Conservation (phyloP, 2,329 filamentous ascomycete species). For the Zalaria obscura region DNA sequence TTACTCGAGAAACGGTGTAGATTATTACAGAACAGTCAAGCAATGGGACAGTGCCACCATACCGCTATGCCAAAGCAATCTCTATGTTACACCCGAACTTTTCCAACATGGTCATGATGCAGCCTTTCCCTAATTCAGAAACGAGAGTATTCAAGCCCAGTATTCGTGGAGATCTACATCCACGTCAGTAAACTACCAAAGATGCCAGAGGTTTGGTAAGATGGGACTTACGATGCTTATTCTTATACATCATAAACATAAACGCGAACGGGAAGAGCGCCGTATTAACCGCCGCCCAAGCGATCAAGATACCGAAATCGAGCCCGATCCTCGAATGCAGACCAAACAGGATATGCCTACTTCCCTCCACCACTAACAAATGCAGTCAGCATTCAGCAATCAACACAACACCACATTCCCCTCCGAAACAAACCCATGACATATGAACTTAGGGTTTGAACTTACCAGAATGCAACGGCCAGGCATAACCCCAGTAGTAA, state of each 20-base stretch:
- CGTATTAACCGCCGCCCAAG: conserved; percentile 41
- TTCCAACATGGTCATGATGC: too few species aligned
- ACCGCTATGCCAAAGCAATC: too few species aligned
- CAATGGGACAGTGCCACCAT: too few species aligned
- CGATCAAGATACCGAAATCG: conserved; percentile 46
- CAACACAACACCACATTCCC: too few species aligned
- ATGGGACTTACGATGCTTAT: conserved; percentile 7
- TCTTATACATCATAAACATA: conserved; percentile 27
- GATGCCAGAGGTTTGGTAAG: too few species aligned
- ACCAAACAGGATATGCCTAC: conserved; percentile 47
- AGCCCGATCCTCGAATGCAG: conserved; percentile 43
- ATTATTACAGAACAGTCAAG: too few species aligned
- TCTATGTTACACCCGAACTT: too few species aligned
- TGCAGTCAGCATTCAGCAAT: too few species aligned
- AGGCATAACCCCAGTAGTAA: conserved; percentile 48
- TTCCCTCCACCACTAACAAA: conserved; percentile 39
- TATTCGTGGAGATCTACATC: conserved; percentile 15
- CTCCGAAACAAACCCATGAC: too few species aligned
- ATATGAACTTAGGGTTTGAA: conserved; percentile 1
- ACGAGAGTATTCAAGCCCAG: conserved; percentile 7
- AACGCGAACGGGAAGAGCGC: conserved; percentile 38
- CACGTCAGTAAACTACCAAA: too few species aligned
- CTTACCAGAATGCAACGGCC: conserved; percentile 46
- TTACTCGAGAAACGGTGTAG: too few species aligned
- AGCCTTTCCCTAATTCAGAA: too few species aligned